phyloP scores from a whole-genome alignment of 371 early-diverging fungal genomes.

The Phascolomyces articulosus region DNA sequence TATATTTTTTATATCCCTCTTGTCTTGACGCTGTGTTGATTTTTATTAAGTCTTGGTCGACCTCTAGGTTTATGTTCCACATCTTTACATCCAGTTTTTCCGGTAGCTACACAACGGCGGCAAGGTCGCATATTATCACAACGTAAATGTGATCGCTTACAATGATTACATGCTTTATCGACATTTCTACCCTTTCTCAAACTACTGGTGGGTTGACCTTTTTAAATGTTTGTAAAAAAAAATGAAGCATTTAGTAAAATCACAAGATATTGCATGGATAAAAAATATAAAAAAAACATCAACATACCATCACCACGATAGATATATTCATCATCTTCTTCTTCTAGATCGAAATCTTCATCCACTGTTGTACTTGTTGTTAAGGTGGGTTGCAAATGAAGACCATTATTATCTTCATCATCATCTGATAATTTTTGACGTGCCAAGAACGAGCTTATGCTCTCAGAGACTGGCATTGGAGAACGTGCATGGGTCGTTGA shows the following conservation, averaged over 20 bases:
- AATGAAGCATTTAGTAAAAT: no score
- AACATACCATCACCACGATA: constrained; percentile 6
- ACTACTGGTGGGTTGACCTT: constrained; percentile 1
- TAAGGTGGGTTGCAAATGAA: neutral
- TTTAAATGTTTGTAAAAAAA: neutral
- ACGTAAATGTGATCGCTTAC: constrained; percentile 51
- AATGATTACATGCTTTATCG: constrained; percentile 53
- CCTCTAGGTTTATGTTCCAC: constrained; percentile 54
- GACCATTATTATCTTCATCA: neutral
- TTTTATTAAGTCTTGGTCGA: constrained; percentile 40
- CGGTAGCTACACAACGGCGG: constrained; percentile 46
- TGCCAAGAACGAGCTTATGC: constrained; percentile 18
- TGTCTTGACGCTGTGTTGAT: constrained; percentile 5
- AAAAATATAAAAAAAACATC: no score
- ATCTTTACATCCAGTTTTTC: constrained; percentile 50
- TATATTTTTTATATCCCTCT: neutral
- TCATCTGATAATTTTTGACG: constrained; percentile 17
- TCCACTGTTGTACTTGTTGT: neutral
- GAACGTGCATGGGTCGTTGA: neutral
- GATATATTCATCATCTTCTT: constrained; percentile 18
- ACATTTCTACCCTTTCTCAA: constrained; percentile 41
- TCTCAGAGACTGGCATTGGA: constrained; percentile 7
- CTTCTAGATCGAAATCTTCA: constrained; percentile 15
- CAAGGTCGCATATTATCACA: constrained; percentile 54
- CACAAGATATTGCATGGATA: no score